A percentile compares a stretch with the other conserved stretches of the same genome.
phyloP scores from a whole-genome alignment of 1,284 basidiomycete genomes.

The Stygiomarasmius scandens region DNA sequence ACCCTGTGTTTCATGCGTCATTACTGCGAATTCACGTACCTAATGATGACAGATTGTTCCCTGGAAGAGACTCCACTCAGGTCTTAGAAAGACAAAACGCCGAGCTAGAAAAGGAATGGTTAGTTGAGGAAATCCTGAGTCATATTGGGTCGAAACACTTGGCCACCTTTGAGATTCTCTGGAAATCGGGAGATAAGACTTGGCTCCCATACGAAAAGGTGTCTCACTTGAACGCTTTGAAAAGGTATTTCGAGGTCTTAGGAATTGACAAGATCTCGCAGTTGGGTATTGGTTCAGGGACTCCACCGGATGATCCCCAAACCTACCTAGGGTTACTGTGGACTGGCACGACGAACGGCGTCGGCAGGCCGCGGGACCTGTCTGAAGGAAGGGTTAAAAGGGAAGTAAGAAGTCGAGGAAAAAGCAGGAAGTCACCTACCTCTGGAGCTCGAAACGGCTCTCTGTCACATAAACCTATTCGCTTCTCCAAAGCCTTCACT shows the following conservation, averaged over 20 bases:
- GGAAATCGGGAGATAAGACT: constrained; percentile 31
- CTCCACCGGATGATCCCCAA: neutral
- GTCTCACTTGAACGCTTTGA: constrained; percentile 21
- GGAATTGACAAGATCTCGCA: constrained; percentile 13
- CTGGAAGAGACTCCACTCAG: constrained; percentile 21
- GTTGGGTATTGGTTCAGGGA: neutral
- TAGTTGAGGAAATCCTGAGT: constrained; percentile 25
- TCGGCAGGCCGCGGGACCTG: too few species aligned
- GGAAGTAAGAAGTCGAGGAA: too few species aligned
- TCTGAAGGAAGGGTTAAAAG: too few species aligned
- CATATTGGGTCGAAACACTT: constrained; percentile 26
- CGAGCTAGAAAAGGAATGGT: constrained; percentile 23
- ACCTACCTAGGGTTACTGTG: neutral
- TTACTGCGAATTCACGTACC: constrained; percentile 28
- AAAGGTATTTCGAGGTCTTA: constrained; percentile 24
- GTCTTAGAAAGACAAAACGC: constrained; percentile 19
- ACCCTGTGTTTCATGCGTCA: constrained; percentile 31
- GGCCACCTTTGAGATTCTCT: constrained; percentile 29
- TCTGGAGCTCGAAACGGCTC: too few species aligned
- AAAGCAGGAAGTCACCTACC: too few species aligned
- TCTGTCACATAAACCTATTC: too few species aligned
- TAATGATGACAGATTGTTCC: constrained; percentile 31
- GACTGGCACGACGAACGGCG: too few species aligned
- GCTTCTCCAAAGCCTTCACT: too few species aligned
- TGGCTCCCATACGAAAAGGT: constrained; percentile 30